Evolutionary conservation across 371 early-diverging fungal species (phyloP).

Genomic region (Umbelopsis sp.): DNA sequence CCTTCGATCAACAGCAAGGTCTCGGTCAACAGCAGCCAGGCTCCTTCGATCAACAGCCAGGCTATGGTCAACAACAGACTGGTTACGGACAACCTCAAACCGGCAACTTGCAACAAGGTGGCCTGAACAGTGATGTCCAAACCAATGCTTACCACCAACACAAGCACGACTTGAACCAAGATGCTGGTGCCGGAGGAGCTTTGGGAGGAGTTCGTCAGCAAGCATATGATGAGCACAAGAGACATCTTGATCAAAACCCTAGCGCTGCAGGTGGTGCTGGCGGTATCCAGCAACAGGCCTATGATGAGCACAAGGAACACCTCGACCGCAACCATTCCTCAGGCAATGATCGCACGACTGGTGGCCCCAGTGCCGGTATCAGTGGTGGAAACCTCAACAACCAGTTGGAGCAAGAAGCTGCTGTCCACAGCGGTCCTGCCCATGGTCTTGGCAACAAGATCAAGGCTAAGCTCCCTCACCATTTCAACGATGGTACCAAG

Average conservation of each 20-base stretch:
- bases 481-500: conserved; percentile 14
- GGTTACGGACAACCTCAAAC: background rate
- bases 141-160: background rate
- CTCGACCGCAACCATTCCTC: background rate
- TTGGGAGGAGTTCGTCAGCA: background rate
- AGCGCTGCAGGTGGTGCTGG: background rate
- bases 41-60: background rate
- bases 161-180: background rate
- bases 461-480: conserved; percentile 17
- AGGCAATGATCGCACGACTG: background rate
- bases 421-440: conserved; percentile 8
- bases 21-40: background rate
- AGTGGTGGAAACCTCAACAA: background rate
- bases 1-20: background rate
- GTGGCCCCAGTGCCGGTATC: background rate
- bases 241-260: background rate
- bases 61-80: background rate
- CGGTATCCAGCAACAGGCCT: background rate
- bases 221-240: conserved; percentile 9
- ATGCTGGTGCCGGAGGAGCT: conserved; percentile 8
- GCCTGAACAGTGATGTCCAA: background rate
- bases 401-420: conserved; percentile 1
- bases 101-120: background rate
- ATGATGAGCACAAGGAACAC: background rate
- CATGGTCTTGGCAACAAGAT: conserved; percentile 20